phyloP scores from a whole-genome alignment of 768 basidiomycete genomes.

The Hygrophorus russula region DNA sequence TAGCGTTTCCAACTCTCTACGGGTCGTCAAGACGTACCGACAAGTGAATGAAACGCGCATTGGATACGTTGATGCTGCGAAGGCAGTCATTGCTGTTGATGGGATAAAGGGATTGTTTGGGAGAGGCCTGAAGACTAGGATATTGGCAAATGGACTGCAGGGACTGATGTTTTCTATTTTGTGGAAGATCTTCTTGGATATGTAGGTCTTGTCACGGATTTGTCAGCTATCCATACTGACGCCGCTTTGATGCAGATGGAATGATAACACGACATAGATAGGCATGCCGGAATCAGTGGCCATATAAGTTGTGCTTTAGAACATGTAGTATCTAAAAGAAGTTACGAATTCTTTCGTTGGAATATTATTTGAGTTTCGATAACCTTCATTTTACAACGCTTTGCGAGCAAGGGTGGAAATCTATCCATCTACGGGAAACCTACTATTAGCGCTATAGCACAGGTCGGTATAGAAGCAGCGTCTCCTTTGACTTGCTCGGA shows the following conservation, averaged over 20 bases:
- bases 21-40: constrained; percentile 92
- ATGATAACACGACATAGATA: constrained; percentile 1
- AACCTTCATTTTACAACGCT: too few species aligned
- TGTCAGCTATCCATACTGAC: not conserved
- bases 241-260: constrained; percentile 2
- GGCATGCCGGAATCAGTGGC: too few species aligned
- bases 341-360: too few species aligned
- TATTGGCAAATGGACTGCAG: constrained; percentile 85
- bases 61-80: constrained; percentile 69
- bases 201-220: constrained; percentile 41
- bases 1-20: constrained; percentile 75
- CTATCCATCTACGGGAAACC: too few species aligned
- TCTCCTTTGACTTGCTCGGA: too few species aligned
- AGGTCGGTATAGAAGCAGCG: too few species aligned
- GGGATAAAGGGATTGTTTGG: constrained; percentile 78
- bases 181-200: constrained; percentile 84
- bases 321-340: too few species aligned
- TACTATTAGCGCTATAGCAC: too few species aligned
- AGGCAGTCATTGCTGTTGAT: constrained; percentile 62
- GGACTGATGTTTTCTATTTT: constrained; percentile 85
- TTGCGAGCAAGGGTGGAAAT: too few species aligned
- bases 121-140: constrained; percentile 81
- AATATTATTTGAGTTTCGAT: too few species aligned
- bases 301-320: too few species aligned
- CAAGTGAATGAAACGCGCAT: constrained; percentile 81